Evolutionary conservation across 2,329 filamentous ascomycete genomes (phyloP).

Genomic region (Aureobasidium melanogenum): DNA sequence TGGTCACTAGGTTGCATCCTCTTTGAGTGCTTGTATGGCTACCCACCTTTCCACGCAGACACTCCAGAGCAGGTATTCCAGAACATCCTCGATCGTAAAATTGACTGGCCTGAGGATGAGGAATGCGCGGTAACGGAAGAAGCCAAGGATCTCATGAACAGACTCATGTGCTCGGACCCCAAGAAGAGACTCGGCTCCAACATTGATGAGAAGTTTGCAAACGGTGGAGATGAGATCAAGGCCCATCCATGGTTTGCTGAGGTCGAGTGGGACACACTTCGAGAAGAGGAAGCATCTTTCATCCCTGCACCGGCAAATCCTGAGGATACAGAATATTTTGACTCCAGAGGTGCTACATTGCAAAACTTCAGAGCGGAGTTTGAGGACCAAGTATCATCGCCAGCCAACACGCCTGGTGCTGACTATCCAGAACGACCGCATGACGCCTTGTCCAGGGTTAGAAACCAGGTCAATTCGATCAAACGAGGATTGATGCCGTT

Average conservation of each 20-base stretch:
- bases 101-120: constrained; percentile 83
- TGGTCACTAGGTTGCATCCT: constrained; percentile 99
- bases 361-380: constrained; percentile 91
- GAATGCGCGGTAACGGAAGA: constrained; percentile 68
- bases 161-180: constrained; percentile 76
- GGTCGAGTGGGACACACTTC: constrained; percentile 78
- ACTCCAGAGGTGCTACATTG: constrained; percentile 80
- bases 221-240: constrained; percentile 84
- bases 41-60: constrained; percentile 83
- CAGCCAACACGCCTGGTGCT: constrained; percentile 56
- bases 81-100: constrained; percentile 82
- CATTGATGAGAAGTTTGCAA: constrained; percentile 68
- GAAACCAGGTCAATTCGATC: constrained; percentile 72
- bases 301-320: constrained; percentile 87
- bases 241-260: constrained; percentile 81
- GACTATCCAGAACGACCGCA: constrained; percentile 88
- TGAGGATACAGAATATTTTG: constrained; percentile 97
- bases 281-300: constrained; percentile 95
- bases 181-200: constrained; percentile 78
- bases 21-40: constrained; percentile 91
- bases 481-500: constrained; percentile 91
- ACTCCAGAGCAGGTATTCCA: constrained; percentile 93
- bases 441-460: constrained; percentile 83
- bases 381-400: constrained; percentile 75
- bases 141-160: constrained; percentile 91